A percentile compares a stretch with the other conserved stretches of the same genome.
Conservation (phyloP, 805 yeast species). For the Yarrowia sp. region DNA sequence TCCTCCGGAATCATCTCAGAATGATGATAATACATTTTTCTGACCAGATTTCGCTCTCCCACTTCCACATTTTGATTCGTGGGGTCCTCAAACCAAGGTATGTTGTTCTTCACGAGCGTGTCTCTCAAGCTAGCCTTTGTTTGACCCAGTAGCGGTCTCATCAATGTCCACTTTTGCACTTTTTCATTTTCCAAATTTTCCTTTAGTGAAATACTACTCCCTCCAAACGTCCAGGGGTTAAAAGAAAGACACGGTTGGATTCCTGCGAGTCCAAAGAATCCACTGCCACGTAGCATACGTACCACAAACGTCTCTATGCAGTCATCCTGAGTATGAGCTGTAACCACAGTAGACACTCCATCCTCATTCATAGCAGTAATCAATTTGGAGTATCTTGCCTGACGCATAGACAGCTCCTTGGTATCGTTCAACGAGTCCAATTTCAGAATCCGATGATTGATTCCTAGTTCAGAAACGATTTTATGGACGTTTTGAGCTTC, state of each 20-base stretch:
- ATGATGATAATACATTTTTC: conserved; percentile 38
- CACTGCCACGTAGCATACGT: conserved; percentile 48
- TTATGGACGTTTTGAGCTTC: conserved; percentile 50
- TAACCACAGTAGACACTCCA: conserved; percentile 44
- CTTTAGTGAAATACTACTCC: neutral
- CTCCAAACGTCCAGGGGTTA: conserved; percentile 16
- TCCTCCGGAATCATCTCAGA: conserved; percentile 3
- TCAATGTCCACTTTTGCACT: conserved; percentile 34
- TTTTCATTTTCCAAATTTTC: conserved; percentile 13
- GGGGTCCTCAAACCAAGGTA: conserved; percentile 69
- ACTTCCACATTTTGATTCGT: conserved; percentile 56
- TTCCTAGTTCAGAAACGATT: conserved; percentile 35
- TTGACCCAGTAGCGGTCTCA: conserved; percentile 55
- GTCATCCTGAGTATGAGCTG: conserved; percentile 72
- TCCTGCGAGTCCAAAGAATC: conserved; percentile 59
- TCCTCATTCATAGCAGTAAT: conserved; percentile 43
- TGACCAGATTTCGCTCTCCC: conserved; percentile 57
- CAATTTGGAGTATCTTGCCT: conserved; percentile 50
- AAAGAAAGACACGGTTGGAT: conserved; percentile 42
- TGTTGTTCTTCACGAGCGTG: conserved; percentile 44
- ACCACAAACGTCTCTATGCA: conserved; percentile 67
- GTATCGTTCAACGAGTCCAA: conserved; percentile 27
- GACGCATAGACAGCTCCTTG: conserved; percentile 58
- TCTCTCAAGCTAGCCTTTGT: conserved; percentile 47
- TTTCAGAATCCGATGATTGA: conserved; percentile 39